Evolutionary conservation across 139 green algal species (phyloP).

Genomic region (Axilococcus clingmanii): DNA sequence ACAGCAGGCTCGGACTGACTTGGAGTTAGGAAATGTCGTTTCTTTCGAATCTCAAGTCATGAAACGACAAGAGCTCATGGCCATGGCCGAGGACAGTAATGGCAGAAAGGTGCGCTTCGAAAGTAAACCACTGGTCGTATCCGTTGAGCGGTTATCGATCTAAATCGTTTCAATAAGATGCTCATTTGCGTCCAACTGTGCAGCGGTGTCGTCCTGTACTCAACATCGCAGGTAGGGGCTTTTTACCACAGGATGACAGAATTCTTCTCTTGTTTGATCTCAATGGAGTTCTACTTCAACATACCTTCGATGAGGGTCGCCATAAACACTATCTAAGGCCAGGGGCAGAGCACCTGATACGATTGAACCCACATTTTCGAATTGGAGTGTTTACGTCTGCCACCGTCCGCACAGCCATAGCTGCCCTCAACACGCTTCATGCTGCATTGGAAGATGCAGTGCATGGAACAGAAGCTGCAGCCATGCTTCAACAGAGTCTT

Average conservation of each 20-base stretch:
- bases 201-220: too few species aligned
- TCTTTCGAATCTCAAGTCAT: too few species aligned
- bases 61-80: too few species aligned
- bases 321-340: constrained; percentile 19
- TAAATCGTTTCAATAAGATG: too few species aligned
- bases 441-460: constrained; percentile 1
- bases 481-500: background rate
- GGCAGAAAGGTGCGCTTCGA: too few species aligned
- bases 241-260: constrained; percentile 3
- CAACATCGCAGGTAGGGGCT: too few species aligned
- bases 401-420: constrained; percentile 18
- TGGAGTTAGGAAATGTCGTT: too few species aligned
- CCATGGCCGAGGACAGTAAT: too few species aligned
- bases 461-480: background rate
- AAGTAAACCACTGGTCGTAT: too few species aligned
- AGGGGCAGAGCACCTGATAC: constrained; percentile 20
- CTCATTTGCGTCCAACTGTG: too few species aligned
- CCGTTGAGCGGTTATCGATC: too few species aligned
- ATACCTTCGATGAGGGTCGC: constrained; percentile 10
- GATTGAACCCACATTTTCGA: constrained; percentile 20
- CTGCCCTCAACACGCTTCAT: constrained; percentile 14
- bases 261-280: constrained; percentile 33
- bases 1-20: too few species aligned
- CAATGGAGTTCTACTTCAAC: constrained; percentile 33
- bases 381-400: constrained; percentile 26